These are phyloP conservation scores for Tulasnella calospora DNA, from an alignment of 768 basidiomycete genomes.

Conservation along the genomic window DNA sequence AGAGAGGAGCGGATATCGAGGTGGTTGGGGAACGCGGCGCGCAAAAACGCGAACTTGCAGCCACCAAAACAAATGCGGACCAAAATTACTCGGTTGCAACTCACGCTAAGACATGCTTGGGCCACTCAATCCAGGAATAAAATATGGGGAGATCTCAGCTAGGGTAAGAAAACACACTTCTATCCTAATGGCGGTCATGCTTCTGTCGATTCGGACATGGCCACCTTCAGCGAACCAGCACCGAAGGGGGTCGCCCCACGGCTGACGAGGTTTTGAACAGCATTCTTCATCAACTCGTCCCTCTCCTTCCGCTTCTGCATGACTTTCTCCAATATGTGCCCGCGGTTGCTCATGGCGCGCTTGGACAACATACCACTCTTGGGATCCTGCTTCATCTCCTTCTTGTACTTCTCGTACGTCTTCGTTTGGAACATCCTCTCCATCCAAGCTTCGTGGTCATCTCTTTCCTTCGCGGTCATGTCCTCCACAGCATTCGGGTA, in stretches of 20 bases:
- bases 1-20: neutral
- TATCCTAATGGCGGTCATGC: neutral
- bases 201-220: neutral
- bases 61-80: neutral
- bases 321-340: constrained; percentile 50
- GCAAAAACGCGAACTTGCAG: constrained; percentile 1
- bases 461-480: constrained; percentile 56
- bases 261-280: constrained; percentile 36
- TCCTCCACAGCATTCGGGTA: constrained; percentile 79
- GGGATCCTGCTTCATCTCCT: constrained; percentile 26
- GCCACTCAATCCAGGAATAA: neutral
- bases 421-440: constrained; percentile 56
- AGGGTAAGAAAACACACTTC: neutral
- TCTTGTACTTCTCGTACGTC: constrained; percentile 35
- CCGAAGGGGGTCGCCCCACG: constrained; percentile 21
- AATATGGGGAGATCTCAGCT: neutral
- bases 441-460: constrained; percentile 49
- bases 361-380: constrained; percentile 2
- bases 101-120: neutral
- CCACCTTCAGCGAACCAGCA: constrained; percentile 1
- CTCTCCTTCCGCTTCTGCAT: constrained; percentile 46
- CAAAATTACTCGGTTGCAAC: neutral
- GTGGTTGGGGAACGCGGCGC: neutral
- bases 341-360: constrained; percentile 38
- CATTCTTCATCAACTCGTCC: constrained; percentile 41